Evolutionary conservation across 2,329 filamentous ascomycete species (phyloP).

Genomic region (Fusarium coicis): DNA sequence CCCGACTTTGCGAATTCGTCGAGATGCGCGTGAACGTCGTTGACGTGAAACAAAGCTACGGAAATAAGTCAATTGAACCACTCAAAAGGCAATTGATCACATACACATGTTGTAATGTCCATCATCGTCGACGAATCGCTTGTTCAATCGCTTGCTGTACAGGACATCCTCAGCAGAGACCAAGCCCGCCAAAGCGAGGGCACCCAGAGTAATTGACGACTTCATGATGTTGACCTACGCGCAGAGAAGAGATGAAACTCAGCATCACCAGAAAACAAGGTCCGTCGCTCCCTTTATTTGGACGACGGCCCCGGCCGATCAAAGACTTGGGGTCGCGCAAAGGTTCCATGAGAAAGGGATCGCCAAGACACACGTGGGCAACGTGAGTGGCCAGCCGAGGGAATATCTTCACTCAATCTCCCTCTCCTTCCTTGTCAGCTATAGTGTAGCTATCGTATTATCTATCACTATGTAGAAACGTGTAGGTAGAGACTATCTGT

Average conservation of each 20-base stretch:
- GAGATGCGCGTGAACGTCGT: conserved; percentile 75
- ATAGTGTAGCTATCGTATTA: conserved; percentile 1
- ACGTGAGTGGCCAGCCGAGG: conserved; percentile 34
- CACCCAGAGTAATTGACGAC: conserved; percentile 34
- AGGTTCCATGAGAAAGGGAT: conserved; percentile 30
- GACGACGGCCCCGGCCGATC: conserved; percentile 8
- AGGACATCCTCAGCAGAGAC: conserved; percentile 58
- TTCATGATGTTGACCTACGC: conserved; percentile 32
- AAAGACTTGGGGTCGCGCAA: conserved; percentile 16
- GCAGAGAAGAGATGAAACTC: background rate
- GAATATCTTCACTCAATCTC: background rate
- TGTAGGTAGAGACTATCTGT: background rate
- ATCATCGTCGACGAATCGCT: conserved; percentile 60
- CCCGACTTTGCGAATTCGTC: conserved; percentile 71
- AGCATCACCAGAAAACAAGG: background rate
- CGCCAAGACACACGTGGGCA: conserved; percentile 45
- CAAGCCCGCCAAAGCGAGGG: conserved; percentile 44
- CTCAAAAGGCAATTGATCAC: conserved; percentile 5
- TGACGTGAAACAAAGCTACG: conserved; percentile 73
- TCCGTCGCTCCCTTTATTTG: conserved; percentile 30
- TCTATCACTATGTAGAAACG: background rate
- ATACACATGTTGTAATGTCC: conserved; percentile 65
- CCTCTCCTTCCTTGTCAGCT: background rate
- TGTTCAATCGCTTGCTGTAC: conserved; percentile 59
- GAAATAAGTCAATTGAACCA: background rate